These are phyloP conservation scores for Emmonsia crescens DNA, from an alignment of 2,329 filamentous ascomycete genomes.

Conservation along the genomic window DNA sequence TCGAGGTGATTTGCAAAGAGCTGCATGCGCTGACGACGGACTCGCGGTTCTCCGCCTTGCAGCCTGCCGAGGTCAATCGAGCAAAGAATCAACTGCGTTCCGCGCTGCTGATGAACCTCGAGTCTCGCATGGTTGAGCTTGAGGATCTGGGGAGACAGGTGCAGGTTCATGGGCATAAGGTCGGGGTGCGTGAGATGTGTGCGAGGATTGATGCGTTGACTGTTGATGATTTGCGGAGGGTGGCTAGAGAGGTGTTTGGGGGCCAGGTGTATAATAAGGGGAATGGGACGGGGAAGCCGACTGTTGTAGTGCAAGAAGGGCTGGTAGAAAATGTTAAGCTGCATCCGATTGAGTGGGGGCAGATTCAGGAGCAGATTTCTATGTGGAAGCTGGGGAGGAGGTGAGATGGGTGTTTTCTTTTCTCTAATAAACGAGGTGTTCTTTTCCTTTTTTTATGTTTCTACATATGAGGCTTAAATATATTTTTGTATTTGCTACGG, in stretches of 20 bases:
- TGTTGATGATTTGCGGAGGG: constrained; percentile 66
- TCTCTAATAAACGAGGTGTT: not conserved
- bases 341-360: constrained; percentile 67
- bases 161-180: constrained; percentile 88
- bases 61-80: constrained; percentile 67
- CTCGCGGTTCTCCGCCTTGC: constrained; percentile 60
- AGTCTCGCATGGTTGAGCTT: constrained; percentile 92
- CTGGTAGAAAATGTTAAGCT: constrained; percentile 59
- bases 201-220: constrained; percentile 71
- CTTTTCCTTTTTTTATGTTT: not conserved
- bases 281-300: constrained; percentile 73
- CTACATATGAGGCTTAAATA: too few species aligned
- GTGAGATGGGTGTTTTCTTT: constrained; percentile 23
- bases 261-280: constrained; percentile 67
- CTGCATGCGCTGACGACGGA: constrained; percentile 68
- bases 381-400: constrained; percentile 68
- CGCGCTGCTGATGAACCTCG: constrained; percentile 90
- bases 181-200: constrained; percentile 91
- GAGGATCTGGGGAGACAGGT: constrained; percentile 92
- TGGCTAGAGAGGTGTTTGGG: constrained; percentile 67
- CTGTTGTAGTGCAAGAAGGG: constrained; percentile 88
- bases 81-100: constrained; percentile 95
- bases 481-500: not conserved
- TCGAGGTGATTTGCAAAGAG: constrained; percentile 91
- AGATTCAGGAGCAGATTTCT: constrained; percentile 78